A percentile compares a stretch with the other conserved stretches of the same genome.
Conservation (phyloP, 1,284 basidiomycete species). For the Schizophyllum amplum region DNA sequence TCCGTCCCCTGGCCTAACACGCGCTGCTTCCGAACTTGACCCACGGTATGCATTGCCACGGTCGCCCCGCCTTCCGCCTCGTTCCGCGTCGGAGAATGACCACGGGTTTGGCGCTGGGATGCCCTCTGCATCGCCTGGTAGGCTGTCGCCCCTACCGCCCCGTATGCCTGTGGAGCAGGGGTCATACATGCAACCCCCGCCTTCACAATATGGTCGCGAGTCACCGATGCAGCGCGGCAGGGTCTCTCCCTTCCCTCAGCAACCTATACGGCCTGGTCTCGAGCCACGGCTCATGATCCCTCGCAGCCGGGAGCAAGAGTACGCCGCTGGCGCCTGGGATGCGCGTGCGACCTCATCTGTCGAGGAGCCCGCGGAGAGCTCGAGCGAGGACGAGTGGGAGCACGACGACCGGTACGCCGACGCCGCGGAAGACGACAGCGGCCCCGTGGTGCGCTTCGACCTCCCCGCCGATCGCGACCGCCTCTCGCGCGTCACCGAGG, state of each 20-base stretch:
- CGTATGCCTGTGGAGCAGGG: background rate
- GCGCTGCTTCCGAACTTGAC: background rate
- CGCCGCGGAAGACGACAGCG: background rate
- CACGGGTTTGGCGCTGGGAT: background rate
- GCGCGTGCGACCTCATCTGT: conserved; percentile 7
- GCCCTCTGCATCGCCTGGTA: background rate
- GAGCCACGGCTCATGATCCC: background rate
- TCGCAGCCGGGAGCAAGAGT: background rate
- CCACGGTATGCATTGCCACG: background rate
- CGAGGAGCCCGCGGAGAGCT: conserved; percentile 4
- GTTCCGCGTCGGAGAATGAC: background rate
- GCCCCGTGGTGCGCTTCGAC: background rate
- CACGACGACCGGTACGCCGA: background rate
- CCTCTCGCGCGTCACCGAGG: conserved; percentile 9
- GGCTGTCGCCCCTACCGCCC: background rate
- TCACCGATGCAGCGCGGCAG: background rate
- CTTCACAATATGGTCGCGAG: background rate
- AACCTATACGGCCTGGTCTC: background rate
- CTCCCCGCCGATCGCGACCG: conserved; percentile 6
- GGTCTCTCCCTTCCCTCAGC: background rate
- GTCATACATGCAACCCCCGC: background rate
- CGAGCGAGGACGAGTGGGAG: conserved; percentile 7
- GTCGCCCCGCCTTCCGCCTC: background rate
- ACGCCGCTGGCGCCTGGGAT: conserved; percentile 7
- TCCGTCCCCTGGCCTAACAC: background rate